Evolutionary conservation across 2,329 filamentous ascomycete species (phyloP).

Genomic region (Emydomyces testavorans): DNA sequence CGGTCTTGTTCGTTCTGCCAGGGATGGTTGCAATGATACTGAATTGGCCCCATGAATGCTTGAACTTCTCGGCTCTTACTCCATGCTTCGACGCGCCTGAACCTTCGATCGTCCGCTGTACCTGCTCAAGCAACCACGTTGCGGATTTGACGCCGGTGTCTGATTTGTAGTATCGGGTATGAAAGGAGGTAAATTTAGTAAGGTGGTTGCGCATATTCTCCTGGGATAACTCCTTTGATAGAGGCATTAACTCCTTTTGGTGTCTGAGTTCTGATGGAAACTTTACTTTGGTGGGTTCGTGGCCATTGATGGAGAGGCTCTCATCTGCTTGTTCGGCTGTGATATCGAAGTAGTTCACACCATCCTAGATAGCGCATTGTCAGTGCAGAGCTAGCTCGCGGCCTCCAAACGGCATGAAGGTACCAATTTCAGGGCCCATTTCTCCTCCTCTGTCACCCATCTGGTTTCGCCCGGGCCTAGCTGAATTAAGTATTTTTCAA

Average conservation of each 20-base stretch:
- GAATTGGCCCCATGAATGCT: constrained; percentile 78
- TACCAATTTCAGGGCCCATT: constrained; percentile 81
- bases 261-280: constrained; percentile 58
- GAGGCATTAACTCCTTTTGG: constrained; percentile 51
- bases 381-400: neutral
- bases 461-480: constrained; percentile 67
- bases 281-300: constrained; percentile 34
- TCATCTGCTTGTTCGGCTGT: constrained; percentile 54
- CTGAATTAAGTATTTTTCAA: constrained; percentile 63
- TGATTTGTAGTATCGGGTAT: constrained; percentile 49
- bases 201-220: constrained; percentile 66
- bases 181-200: constrained; percentile 53
- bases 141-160: constrained; percentile 66
- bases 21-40: constrained; percentile 88
- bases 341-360: constrained; percentile 87
- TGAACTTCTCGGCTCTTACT: constrained; percentile 61
- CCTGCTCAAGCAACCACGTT: constrained; percentile 69
- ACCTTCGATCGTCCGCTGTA: constrained; percentile 58
- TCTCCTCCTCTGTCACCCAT: constrained; percentile 90
- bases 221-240: constrained; percentile 61
- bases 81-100: constrained; percentile 52
- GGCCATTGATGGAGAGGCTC: constrained; percentile 45
- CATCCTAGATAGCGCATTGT: constrained; percentile 46
- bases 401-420: neutral
- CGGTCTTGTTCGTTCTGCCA: constrained; percentile 68